Conservation (phyloP, 495 filamentous ascomycete species). For the Aspergillus bertholletiae region DNA sequence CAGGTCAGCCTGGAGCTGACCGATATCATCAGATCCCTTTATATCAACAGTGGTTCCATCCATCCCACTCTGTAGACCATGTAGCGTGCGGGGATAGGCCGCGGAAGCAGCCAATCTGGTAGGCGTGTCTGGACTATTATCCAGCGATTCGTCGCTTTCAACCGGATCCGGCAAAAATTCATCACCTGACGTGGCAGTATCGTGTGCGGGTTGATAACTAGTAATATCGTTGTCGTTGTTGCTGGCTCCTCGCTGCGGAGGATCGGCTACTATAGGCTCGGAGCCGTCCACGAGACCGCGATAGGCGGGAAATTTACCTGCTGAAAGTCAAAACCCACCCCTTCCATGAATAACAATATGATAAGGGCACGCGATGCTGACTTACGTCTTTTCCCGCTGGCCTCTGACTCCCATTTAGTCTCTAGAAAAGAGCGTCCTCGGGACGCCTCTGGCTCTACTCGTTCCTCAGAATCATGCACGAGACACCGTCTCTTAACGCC, state of each 20-base stretch:
- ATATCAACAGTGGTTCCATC: slow-evolving; percentile 12
- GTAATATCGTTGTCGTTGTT: slow-evolving; percentile 9
- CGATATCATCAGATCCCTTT: slow-evolving; percentile 10
- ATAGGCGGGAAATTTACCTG: slow-evolving; percentile 40
- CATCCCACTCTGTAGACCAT: slow-evolving; percentile 12
- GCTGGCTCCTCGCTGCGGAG: background rate
- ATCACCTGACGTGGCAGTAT: slow-evolving; percentile 21
- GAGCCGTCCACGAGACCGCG: slow-evolving; percentile 15
- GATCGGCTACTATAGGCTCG: slow-evolving; percentile 13
- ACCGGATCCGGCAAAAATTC: slow-evolving; percentile 8
- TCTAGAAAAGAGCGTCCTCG: slow-evolving; percentile 36
- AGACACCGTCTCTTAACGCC: slow-evolving; percentile 47
- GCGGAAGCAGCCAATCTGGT: slow-evolving; percentile 9
- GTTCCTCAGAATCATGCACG: slow-evolving; percentile 7
- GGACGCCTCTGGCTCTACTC: slow-evolving; percentile 5
- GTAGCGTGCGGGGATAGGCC: slow-evolving; percentile 22
- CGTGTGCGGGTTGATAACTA: slow-evolving; percentile 6
- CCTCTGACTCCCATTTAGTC: slow-evolving; percentile 38
- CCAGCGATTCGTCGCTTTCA: slow-evolving; percentile 15
- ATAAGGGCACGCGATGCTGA: background rate
- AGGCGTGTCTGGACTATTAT: slow-evolving; percentile 6
- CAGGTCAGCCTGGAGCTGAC: background rate
- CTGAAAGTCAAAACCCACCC: background rate
- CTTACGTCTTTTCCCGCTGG: slow-evolving; percentile 39
- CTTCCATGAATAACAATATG: slow-evolving; percentile 1